Percentiles rank a stretch among this genome's conserved stretches.
phyloP scores from a whole-genome alignment of 345 rosid genomes.

The Gossypium turneri region DNA sequence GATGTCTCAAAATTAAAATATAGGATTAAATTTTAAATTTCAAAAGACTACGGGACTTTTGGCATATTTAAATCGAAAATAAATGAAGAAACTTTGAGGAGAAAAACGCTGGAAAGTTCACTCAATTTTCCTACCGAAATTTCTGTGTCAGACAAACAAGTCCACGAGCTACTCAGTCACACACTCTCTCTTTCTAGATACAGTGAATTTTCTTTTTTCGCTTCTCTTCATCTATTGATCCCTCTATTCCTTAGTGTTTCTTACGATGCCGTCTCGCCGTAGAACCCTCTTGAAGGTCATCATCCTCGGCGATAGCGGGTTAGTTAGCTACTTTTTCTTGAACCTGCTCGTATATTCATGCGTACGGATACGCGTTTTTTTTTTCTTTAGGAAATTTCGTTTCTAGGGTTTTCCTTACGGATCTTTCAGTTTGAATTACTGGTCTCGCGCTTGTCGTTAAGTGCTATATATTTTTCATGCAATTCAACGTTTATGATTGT shows the following conservation, averaged over 20 bases:
- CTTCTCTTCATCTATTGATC: slow-evolving; percentile 16
- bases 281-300: slow-evolving; percentile 91
- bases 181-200: neutral
- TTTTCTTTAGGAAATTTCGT: neutral
- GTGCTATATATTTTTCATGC: neutral
- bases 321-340: slow-evolving; percentile 1
- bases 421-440: slow-evolving; percentile 14
- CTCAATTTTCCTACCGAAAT: neutral
- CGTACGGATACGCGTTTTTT: no score
- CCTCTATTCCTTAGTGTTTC: slow-evolving; percentile 5
- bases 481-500: slow-evolving; percentile 3
- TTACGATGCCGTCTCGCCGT: slow-evolving; percentile 79
- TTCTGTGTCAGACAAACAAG: neutral
- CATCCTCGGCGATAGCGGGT: slow-evolving; percentile 99
- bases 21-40: no score
- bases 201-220: neutral
- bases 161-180: slow-evolving; percentile 4
- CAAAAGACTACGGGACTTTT: no score
- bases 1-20: no score
- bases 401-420: slow-evolving; percentile 12
- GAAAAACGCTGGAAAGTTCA: neutral
- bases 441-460: neutral
- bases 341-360: neutral
- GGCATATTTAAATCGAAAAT: neutral
- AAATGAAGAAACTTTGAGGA: neutral